A percentile compares a stretch with the other conserved stretches of the same genome.
Conservation (phyloP, 2,329 filamentous ascomycete genomes). For the Colletotrichum spinosum region DNA sequence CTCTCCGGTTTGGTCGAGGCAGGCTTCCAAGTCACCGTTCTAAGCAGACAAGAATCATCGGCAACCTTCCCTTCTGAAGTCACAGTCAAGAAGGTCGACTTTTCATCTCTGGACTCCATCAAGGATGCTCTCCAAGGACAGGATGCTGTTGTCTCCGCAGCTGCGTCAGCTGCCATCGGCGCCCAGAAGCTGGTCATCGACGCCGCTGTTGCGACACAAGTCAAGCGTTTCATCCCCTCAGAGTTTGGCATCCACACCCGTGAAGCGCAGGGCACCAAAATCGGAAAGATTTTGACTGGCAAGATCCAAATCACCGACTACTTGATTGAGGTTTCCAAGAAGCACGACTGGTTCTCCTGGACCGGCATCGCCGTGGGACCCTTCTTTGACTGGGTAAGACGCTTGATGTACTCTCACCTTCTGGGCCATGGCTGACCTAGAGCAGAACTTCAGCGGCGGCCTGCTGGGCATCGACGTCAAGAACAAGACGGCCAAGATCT, state of each 20-base stretch:
- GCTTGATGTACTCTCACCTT: neutral
- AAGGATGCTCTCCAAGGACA: slow-evolving; percentile 60
- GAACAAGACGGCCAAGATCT: slow-evolving; percentile 62
- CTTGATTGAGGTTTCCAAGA: slow-evolving; percentile 33
- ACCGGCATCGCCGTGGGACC: slow-evolving; percentile 68
- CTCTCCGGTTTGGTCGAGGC: slow-evolving; percentile 45
- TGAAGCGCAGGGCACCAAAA: slow-evolving; percentile 39
- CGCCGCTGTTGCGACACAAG: slow-evolving; percentile 65
- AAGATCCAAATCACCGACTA: slow-evolving; percentile 43
- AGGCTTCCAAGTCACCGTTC: slow-evolving; percentile 62
- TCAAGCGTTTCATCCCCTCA: slow-evolving; percentile 68
- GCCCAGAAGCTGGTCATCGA: slow-evolving; percentile 64
- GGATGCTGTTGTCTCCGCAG: slow-evolving; percentile 66
- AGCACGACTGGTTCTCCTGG: slow-evolving; percentile 61
- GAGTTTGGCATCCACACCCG: slow-evolving; percentile 60
- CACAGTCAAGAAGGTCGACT: slow-evolving; percentile 59
- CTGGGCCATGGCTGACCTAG: neutral
- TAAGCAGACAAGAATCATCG: slow-evolving; percentile 59
- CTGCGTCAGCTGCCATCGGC: slow-evolving; percentile 55
- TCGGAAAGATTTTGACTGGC: slow-evolving; percentile 43
- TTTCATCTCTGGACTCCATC: slow-evolving; percentile 56
- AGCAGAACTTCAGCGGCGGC: slow-evolving; percentile 57
- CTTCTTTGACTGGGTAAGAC: slow-evolving; percentile 70
- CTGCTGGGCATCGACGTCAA: slow-evolving; percentile 64
- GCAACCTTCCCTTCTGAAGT: slow-evolving; percentile 50